phyloP scores from a whole-genome alignment of 1,284 basidiomycete genomes.

The Xerocomus amazonicus region DNA sequence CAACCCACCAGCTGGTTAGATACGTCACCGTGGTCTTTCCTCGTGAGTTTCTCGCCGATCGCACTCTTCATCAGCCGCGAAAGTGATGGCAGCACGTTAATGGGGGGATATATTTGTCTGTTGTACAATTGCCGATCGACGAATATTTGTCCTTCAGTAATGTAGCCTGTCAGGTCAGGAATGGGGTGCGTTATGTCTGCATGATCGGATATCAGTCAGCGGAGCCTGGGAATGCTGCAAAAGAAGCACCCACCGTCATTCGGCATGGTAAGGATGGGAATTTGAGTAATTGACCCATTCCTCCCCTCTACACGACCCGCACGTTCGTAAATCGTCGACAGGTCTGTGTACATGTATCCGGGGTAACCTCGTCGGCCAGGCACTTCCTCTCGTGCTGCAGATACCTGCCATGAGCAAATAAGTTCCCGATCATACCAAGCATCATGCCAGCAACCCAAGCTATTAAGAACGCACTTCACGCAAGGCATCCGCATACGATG shows the following conservation, averaged over 20 bases:
- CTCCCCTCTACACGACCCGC: slow-evolving; percentile 97
- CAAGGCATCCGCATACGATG: slow-evolving; percentile 95
- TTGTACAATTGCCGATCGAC: slow-evolving; percentile 95
- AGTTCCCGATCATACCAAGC: slow-evolving; percentile 18
- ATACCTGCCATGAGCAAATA: slow-evolving; percentile 56
- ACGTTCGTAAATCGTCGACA: slow-evolving; percentile 99
- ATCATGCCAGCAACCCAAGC: slow-evolving; percentile 5
- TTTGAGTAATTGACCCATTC: slow-evolving; percentile 99
- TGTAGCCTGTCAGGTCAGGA: slow-evolving; percentile 99
- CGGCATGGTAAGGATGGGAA: slow-evolving; percentile 99
- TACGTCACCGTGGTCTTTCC: slow-evolving; percentile 98
- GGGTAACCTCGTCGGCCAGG: slow-evolving; percentile 99
- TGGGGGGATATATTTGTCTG: slow-evolving; percentile 98
- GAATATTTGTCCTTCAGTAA: slow-evolving; percentile 99
- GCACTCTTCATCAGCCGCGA: slow-evolving; percentile 99
- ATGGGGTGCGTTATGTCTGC: slow-evolving; percentile 99
- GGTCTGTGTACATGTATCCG: slow-evolving; percentile 99
- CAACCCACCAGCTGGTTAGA: slow-evolving; percentile 87
- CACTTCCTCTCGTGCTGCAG: slow-evolving; percentile 98
- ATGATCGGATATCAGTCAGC: slow-evolving; percentile 24
- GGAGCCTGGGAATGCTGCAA: slow-evolving; percentile 22
- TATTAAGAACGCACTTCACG: slow-evolving; percentile 67
- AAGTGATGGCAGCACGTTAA: slow-evolving; percentile 98
- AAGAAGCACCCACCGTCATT: slow-evolving; percentile 76
- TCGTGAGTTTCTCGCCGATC: slow-evolving; percentile 95